Evolutionary conservation across 2,329 filamentous ascomycete species (phyloP), one percentile per base, ranked within the genome.

Genomic region (Sporothrix variecibatus): DNA sequence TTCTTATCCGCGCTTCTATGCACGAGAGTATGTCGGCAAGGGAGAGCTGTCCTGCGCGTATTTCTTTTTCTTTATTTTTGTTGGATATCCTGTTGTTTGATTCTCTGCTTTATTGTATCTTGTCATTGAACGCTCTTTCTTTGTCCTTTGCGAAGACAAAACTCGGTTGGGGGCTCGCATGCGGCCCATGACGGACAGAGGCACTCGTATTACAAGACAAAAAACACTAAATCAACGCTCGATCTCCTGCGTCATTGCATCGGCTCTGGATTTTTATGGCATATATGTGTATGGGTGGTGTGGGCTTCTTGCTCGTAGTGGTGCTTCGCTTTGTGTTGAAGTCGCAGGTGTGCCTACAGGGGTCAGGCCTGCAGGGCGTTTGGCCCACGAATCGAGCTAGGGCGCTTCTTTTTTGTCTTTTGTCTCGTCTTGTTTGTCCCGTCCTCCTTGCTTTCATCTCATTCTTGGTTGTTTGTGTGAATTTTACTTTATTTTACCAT

Each of bases 1-100:
- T 28, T 43, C 31, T 65, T 73, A 73, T 46, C 71, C 71, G 71
- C 71, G 71, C 71, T 73, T 73, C 71, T 73, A 68, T 72, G 71
- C 62, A 72, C 58, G 58, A 72, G 15, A 26, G 17, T 20, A 64
- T 17, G 51, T 43, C 56, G 43, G 49, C 38, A 26, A 72, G 49
- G 43, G 40, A 72, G 40, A 34, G 46, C n/a, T 15, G 40, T 51
- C 43, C 26, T 68, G 64, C 26, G 40, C 64, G 64, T 65, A 65
- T 26, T 65, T 23, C n/a, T 26, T 65, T 23, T 23, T 6, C 15
- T 60, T 28, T 17, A 34, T 6, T 6, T 34, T 34, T 38, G 23
- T 58, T n/a, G 7, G 4, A 34, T 34, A 3, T 62, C 8, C 28
- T 62, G 15, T n/a, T 34, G 11, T 9, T 65, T 3, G 3, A 7